Evolutionary conservation across 345 rosid genomes (phyloP), one percentile per base, ranked within the genome.

Genomic region (Brassica rapa): DNA sequence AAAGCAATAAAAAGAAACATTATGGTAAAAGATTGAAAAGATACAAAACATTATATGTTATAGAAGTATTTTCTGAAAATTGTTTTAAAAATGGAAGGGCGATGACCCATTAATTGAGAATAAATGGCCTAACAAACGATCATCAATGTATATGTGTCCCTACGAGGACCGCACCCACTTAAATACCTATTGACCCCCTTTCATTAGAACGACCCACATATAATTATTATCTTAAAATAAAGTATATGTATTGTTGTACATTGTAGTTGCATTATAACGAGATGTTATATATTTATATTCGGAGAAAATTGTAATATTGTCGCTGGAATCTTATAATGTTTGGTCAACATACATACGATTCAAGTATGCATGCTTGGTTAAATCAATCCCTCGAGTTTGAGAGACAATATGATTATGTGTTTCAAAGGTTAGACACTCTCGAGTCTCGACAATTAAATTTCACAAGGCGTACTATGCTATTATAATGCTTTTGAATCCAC

Each of bases 131-230:
- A 78, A 66, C 62, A 72, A 61, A 78, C 23, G 68, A 67, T 72
- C 77, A 78, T 78, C 63, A 66, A 78, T 78, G 33, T 77, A 27
- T 51, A 66, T 60, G 73, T 78, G 82, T 72, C 82, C 82, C 77
- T 33, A 72, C 77, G 68, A 79, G 82, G 82, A 79, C 82, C 77
- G 82, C 77, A 79, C 69, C 81, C 63, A 79, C 82, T 79, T 79
- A 68, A 66, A 72, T 59, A 73, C 64, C 70, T 73, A 59, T 66
- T 78, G 77, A 78, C 82, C 82, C 14, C 10, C 24, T 72, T 72
- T 67, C 64, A 51, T 66, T 72, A 37, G 67, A 30, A 30, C 61
- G 68, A 66, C 77, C 77, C 49, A 72, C 68, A 65, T 72, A 30
- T 78, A 66, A 37, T 72, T 41, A 71, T 64, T 62, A 63, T 15